phyloP scores from a whole-genome alignment of 2,329 filamentous ascomycete genomes.

The Fusarium hostae region DNA sequence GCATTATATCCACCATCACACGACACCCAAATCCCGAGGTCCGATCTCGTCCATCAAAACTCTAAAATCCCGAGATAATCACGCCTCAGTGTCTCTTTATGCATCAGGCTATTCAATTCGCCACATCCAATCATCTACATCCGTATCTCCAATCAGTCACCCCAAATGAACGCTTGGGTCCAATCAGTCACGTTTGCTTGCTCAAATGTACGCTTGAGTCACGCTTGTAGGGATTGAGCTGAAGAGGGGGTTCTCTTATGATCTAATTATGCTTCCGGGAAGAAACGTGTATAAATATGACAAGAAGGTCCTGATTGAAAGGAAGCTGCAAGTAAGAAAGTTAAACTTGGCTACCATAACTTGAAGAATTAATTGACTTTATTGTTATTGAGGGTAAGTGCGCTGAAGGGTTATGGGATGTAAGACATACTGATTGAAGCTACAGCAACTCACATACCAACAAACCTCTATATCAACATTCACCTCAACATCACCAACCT shows the following conservation, averaged over 20 bases:
- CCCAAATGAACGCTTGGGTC: neutral
- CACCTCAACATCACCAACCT: neutral
- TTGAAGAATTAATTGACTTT: neutral
- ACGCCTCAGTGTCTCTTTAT: conserved; percentile 13
- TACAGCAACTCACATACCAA: conserved; percentile 25
- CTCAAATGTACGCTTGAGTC: neutral
- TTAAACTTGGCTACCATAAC: neutral
- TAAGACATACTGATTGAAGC: conserved; percentile 1
- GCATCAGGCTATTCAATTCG: conserved; percentile 18
- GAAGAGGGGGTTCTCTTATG: conserved; percentile 7
- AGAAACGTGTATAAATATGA: conserved; percentile 12
- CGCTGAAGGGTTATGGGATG: neutral
- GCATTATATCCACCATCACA: conserved; percentile 3
- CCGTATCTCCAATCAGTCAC: neutral
- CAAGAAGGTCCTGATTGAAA: neutral
- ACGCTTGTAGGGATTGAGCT: conserved; percentile 7
- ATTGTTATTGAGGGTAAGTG: conserved; percentile 3
- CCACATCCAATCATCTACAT: conserved; percentile 14
- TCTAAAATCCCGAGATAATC: conserved; percentile 17
- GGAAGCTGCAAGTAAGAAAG: conserved; percentile 7
- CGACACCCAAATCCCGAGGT: conserved; percentile 6
- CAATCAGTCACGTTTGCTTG: neutral
- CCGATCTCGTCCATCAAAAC: conserved; percentile 15
- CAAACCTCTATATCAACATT: neutral
- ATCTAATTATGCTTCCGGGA: neutral